Base-by-base conservation (phyloP, 2,329 filamentous ascomycete genomes). In the Cladosporium cucumerinum region DNA sequence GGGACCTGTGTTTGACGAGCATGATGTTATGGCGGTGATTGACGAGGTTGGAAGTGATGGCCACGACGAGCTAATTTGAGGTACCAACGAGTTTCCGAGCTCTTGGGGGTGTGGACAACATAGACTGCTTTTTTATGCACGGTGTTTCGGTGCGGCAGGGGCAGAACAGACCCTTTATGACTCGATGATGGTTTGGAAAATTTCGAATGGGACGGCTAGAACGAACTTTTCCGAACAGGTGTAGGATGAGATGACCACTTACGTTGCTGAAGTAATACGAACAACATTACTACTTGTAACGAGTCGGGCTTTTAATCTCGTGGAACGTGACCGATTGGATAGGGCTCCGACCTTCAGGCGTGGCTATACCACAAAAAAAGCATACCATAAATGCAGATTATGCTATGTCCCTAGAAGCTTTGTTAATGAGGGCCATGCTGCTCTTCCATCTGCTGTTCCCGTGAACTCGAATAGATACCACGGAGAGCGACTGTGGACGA, bases 1-100 rank as follows among this genome's bases (percentile, higher is more conserved):
- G 74, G 81, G 93, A 0, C 93, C 93, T 2, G 93, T 95, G 48
- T 97, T 97, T 71, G 88, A 90, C 67, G 93, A 97, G 76, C 80
- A 84, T 26, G 86, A 87, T 52, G 89, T 98, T 18, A 77, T 87
- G 51, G 81, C 83, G 67, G 92, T 91, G 18, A 93, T 98, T 68
- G 86, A 92, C 76, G 85, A 89, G 72, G 94, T 92, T 73, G 88
- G 90, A 32, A 87, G 88, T 25, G 88, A 86, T 70, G 90, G 90
- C 21, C 90, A 87, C 54, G 92, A 97, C 76, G 91, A 95, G 76
- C 81, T 96, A 65, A 84, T 90, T 71, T 89, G 74, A 84, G 28
- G 8, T 55, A 66, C 69, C 28, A 21, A n/a, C 28, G 12, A 16
- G 49, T 7, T n/a, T 16, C 10, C 2, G 39, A 21, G 7, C 18